Evolutionary conservation across 345 rosid genomes (phyloP), one percentile per base, ranked within the genome.

Genomic region (Theobroma cacao): DNA sequence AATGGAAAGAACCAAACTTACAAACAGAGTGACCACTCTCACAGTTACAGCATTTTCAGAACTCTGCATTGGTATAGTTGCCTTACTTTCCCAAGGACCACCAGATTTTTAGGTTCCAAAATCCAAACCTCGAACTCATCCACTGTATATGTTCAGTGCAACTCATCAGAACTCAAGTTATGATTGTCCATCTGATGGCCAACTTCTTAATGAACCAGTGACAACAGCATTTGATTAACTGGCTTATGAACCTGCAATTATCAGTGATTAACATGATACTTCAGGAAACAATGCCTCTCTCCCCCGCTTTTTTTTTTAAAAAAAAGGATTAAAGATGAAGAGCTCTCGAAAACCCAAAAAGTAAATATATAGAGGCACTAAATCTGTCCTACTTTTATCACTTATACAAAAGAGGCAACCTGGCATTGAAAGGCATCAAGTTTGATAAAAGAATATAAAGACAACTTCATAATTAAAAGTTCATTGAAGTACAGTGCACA

Each of bases 121-220:
- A 96, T 90, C 77, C 91, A 94, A 77, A 96, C 90, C 89, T 96
- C 95, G 82, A 89, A 94, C 84, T 96, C 99, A 66, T 96, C 98
- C 50, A 94, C 83, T 50, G 83, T 84, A 84, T 94, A 96, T 65
- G 97, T 89, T 76, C 84, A 88, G 60, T 89, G 93, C 76, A 91
- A 81, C 45, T 94, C 99, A 77, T 89, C 97, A 69, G 95, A 79
- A 82, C 88, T 89, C 79, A 92, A 80, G 82, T 88, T 94, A 70
- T 89, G 94, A 85, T 79, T 91, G 81, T 94, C 99, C 80, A 89
- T 83, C 87, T 92, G 97, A 89, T 92, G 97, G 82, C 97, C 93
- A 83, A 79, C 91, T 86, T 96, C 99, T 86, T 91, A 97, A 85
- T 96, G 97, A 88, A 94, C 89, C 82, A 96, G 87, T 6, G 94